These are phyloP conservation scores for Phallus indusiatus DNA, from an alignment of 768 basidiomycete species.

Conservation along the genomic window DNA sequence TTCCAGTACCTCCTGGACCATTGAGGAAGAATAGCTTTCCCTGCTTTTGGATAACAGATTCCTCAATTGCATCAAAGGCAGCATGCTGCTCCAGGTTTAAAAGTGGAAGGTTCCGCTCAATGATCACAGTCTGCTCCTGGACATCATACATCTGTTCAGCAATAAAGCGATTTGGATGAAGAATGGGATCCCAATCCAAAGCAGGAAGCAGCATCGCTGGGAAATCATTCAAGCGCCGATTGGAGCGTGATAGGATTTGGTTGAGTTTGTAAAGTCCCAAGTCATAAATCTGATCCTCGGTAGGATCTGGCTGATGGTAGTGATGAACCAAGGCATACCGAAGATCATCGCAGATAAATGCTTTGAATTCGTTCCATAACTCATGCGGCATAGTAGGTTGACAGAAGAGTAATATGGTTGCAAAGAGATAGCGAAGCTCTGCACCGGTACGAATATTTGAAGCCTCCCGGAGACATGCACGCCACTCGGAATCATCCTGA, in stretches of 20 bases:
- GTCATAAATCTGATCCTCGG: not conserved
- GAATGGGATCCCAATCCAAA: not conserved
- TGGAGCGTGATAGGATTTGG: conserved; percentile 16
- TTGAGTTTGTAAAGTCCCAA: conserved; percentile 27
- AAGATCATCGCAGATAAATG: not conserved
- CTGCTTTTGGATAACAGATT: conserved; percentile 15
- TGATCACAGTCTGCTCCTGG: not conserved
- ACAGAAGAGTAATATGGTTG: conserved; percentile 25
- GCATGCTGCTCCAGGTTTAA: conserved; percentile 23
- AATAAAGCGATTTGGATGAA: conserved; percentile 11
- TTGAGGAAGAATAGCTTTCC: conserved; percentile 29
- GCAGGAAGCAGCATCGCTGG: too few species aligned
- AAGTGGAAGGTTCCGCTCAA: conserved; percentile 4
- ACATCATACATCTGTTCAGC: conserved; percentile 11
- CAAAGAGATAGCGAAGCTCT: conserved; percentile 29
- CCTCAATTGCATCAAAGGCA: conserved; percentile 22
- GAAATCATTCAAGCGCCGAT: not conserved
- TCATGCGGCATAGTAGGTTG: conserved; percentile 12
- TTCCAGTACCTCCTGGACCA: conserved; percentile 35
- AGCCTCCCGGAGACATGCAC: conserved; percentile 32
- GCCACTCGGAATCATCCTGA: conserved; percentile 33
- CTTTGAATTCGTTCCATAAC: not conserved
- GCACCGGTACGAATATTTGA: conserved; percentile 27
- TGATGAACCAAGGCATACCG: not conserved
- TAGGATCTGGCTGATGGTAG: not conserved